Evolutionary conservation across 2,329 filamentous ascomycete species (phyloP).

Genomic region (Ophiostoma populinum): DNA sequence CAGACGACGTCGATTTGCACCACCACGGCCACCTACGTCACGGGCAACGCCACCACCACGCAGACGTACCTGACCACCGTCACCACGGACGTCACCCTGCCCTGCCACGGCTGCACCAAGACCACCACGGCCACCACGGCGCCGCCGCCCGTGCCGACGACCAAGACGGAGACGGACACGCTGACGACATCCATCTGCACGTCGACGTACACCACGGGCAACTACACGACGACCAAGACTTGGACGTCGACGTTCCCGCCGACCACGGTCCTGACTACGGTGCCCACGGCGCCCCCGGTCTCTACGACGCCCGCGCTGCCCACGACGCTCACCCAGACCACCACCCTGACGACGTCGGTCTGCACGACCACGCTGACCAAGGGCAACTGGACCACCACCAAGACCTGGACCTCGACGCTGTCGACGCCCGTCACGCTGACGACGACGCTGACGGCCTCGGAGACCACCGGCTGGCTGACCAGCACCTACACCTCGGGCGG

Average conservation of each 20-base stretch:
- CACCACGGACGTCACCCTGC: constrained; percentile 1
- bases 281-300: neutral
- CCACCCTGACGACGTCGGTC: constrained; percentile 5
- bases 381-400: constrained; percentile 2
- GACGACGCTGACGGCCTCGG: constrained; percentile 3
- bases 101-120: neutral
- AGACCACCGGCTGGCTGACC: constrained; percentile 6
- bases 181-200: neutral
- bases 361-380: constrained; percentile 1
- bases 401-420: neutral
- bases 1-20: neutral
- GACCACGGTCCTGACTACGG: neutral
- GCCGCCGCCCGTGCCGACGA: neutral
- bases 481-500: constrained; percentile 5
- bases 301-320: neutral
- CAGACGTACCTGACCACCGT: constrained; percentile 1
- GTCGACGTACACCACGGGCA: constrained; percentile 1
- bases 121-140: neutral
- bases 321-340: constrained; percentile 2
- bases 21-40: neutral
- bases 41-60: neutral
- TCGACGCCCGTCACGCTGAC: constrained; percentile 1
- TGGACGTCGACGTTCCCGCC: neutral
- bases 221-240: constrained; percentile 1
- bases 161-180: neutral